phyloP scores from a whole-genome alignment of 2,329 filamentous ascomycete genomes.

The Didymella keratinophila region DNA sequence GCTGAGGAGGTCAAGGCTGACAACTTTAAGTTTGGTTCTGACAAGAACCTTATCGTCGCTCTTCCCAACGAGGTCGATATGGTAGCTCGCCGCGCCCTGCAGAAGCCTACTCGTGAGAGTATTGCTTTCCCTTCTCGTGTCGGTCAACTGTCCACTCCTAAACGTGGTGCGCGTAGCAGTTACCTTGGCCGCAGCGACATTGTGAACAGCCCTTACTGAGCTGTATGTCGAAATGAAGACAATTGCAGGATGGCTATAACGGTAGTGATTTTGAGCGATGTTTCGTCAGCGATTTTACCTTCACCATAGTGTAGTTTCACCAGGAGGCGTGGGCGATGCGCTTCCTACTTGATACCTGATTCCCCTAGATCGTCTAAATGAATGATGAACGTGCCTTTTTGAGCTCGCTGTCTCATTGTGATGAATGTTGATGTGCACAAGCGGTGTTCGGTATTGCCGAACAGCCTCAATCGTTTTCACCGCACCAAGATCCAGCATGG shows the following conservation, averaged over 20 bases:
- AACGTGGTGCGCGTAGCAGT: slow-evolving; percentile 61
- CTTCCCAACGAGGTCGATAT: slow-evolving; percentile 98
- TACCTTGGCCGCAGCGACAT: slow-evolving; percentile 83
- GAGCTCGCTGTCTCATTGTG: neutral
- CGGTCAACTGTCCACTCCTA: slow-evolving; percentile 45
- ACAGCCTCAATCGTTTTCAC: neutral
- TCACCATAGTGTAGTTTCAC: slow-evolving; percentile 5
- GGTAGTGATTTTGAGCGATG: neutral
- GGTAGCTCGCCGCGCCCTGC: slow-evolving; percentile 85
- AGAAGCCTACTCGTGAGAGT: slow-evolving; percentile 89
- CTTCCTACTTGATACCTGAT: slow-evolving; percentile 17
- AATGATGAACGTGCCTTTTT: slow-evolving; percentile 9
- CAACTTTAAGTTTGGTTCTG: slow-evolving; percentile 96
- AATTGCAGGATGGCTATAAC: neutral
- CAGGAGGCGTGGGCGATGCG: slow-evolving; percentile 8
- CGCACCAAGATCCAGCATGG: neutral
- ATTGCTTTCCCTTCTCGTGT: slow-evolving; percentile 71
- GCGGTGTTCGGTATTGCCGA: neutral
- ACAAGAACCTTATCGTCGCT: slow-evolving; percentile 98
- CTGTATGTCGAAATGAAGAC: neutral
- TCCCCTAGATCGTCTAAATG: slow-evolving; percentile 15
- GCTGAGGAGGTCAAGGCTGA: slow-evolving; percentile 95
- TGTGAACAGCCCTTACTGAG: slow-evolving; percentile 73
- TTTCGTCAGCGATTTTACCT: neutral
- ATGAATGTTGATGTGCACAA: neutral